A percentile compares a stretch with the other conserved stretches of the same genome.
Evolutionary conservation across 176 grass and related monocot genomes (phyloP).

Genomic region (Luzula sylvatica): DNA sequence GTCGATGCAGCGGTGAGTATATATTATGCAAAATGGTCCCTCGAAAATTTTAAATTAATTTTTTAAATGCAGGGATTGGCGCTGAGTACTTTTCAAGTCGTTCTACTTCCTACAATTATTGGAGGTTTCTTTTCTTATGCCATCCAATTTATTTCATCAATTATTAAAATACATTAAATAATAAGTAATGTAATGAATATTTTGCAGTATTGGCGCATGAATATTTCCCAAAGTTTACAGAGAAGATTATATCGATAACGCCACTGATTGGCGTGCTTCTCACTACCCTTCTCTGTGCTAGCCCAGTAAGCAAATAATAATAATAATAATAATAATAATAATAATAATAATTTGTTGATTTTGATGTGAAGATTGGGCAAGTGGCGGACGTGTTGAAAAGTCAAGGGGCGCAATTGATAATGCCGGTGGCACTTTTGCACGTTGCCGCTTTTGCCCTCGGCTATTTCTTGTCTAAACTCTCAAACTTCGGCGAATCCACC

Average conservation of each 20-base stretch:
- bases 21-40: slow-evolving; percentile 8
- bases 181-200: not conserved
- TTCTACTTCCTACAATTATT: slow-evolving; percentile 76
- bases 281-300: slow-evolving; percentile 92
- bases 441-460: slow-evolving; percentile 75
- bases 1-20: slow-evolving; percentile 86
- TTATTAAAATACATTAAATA: not conserved
- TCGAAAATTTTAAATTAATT: not conserved
- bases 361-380: slow-evolving; percentile 74
- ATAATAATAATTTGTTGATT: slow-evolving; percentile 1
- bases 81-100: slow-evolving; percentile 96
- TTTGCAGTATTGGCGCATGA: slow-evolving; percentile 77
- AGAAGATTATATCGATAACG: slow-evolving; percentile 61
- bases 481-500: slow-evolving; percentile 83
- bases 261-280: slow-evolving; percentile 84
- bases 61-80: slow-evolving; percentile 62
- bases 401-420: slow-evolving; percentile 74
- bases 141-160: slow-evolving; percentile 16
- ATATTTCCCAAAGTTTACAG: slow-evolving; percentile 80
- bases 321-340: too few relatives aligned
- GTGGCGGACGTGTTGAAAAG: slow-evolving; percentile 71
- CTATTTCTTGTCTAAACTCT: slow-evolving; percentile 61
- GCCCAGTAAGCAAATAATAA: slow-evolving; percentile 93
- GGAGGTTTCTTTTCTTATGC: slow-evolving; percentile 51
- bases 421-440: slow-evolving; percentile 78